Conservation (phyloP, 2,329 filamentous ascomycete genomes). For the Calonectria pseudoreteaudii region DNA sequence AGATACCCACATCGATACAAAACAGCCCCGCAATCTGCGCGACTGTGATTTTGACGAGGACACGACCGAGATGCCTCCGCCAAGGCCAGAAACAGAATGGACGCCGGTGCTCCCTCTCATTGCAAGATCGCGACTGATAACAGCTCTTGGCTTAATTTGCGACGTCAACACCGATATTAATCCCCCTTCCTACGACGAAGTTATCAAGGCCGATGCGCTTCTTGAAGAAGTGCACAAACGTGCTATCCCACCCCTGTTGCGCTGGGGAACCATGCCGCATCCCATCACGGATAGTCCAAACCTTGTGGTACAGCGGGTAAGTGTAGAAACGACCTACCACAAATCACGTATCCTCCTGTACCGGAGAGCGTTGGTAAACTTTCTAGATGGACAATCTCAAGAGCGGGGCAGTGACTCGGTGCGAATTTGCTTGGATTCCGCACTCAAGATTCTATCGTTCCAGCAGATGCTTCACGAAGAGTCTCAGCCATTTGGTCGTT, state of each 20-base stretch:
- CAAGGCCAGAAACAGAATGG: conserved; percentile 28
- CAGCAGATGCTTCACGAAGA: conserved; percentile 31
- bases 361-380: conserved; percentile 26
- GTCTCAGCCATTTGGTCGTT: conserved; percentile 30
- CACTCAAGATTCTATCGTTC: conserved; percentile 27
- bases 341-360: conserved; percentile 26
- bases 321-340: conserved; percentile 25
- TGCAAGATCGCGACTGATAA: conserved; percentile 21
- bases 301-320: conserved; percentile 28
- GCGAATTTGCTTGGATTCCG: conserved; percentile 25
- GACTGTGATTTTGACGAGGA: conserved; percentile 27
- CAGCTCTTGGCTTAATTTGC: conserved; percentile 24
- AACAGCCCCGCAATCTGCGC: conserved; percentile 18
- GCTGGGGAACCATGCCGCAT: conserved; percentile 22
- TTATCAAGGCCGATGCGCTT: conserved; percentile 18
- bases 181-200: conserved; percentile 22
- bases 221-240: conserved; percentile 26
- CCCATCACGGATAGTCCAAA: conserved; percentile 29
- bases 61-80: conserved; percentile 21
- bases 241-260: conserved; percentile 21
- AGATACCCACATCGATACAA: conserved; percentile 22
- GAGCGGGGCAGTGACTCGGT: conserved; percentile 22
- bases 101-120: conserved; percentile 25
- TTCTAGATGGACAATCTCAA: conserved; percentile 13
- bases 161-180: conserved; percentile 24